Base-by-base conservation (phyloP, 108 stramenopile genomes). In the Conticribra weissflogii region DNA sequence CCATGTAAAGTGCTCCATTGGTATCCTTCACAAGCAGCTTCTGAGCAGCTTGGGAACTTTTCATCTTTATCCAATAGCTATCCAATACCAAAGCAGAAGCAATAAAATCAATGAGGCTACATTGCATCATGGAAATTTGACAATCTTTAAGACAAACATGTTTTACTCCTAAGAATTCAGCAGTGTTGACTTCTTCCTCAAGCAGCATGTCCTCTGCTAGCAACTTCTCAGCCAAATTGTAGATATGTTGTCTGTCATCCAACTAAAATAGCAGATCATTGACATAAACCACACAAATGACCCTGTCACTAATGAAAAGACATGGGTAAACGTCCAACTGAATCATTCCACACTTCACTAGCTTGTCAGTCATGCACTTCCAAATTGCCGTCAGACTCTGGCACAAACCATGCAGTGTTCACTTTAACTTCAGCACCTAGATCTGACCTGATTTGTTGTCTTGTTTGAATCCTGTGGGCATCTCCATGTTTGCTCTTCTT, bases 381-480 rank as follows among this genome's bases (percentile, higher is more conserved):
- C 51, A 52, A 24, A 52, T 15, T 7, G 51, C 51, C 12, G 8
- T 5, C 12, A 12, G 36, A 41, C 36, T 41, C 36, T 41, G 36
- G 12, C 8, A 12, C 8, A 41, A 12, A 5, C 51, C 51, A 24
- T 52, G 25, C 25, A 2, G 25, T 24, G 5, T 55, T 23, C 54
- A 28, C 8, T 55, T 55, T 24, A 55, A 28, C 54, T 55, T 55
- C 17, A 55, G 28, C 3, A 55, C 54, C 25, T 55, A 24, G 1
- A 24, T 16, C 17, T 55, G 21, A 15, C 54, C 54, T 16, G 3
- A 16, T 28, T 55, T 55, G 54, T 55, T 24, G 3, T 22, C 21
- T 52, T 52, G 51, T 52, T 52, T 52, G 51, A 55, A 55, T 9
- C 54, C 54, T 28, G 21, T 19, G 1, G 17, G 36, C 36, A 41